Percentiles rank a stretch among this genome's conserved stretches.
Conservation (phyloP, 192 early-diverging fungal species). For the Backusella macrospora region DNA sequence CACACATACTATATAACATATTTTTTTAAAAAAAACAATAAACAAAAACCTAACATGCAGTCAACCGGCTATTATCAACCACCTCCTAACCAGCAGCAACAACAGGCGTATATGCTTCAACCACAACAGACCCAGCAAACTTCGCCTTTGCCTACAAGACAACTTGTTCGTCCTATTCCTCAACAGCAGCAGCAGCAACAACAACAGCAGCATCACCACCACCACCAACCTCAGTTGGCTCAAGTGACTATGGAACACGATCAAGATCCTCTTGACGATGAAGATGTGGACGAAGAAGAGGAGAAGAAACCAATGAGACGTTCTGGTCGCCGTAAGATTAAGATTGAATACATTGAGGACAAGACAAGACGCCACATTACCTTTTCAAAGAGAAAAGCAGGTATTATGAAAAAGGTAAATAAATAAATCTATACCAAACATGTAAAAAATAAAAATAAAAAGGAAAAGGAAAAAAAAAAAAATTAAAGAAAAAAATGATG, state of each 20-base stretch:
- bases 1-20: not conserved
- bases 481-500: not conserved
- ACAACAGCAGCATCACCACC: too few relatives aligned
- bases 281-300: constrained; percentile 66
- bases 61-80: constrained; percentile 17
- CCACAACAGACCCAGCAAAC: constrained; percentile 9
- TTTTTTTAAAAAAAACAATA: not conserved
- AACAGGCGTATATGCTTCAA: constrained; percentile 5
- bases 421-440: not conserved
- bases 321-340: constrained; percentile 89
- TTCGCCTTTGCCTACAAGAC: constrained; percentile 6
- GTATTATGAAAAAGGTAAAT: constrained; percentile 94
- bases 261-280: constrained; percentile 45
- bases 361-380: constrained; percentile 91
- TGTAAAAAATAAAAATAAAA: too few relatives aligned
- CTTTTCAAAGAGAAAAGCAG: constrained; percentile 92
- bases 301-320: constrained; percentile 61
- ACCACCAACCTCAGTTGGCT: not conserved
- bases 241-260: not conserved
- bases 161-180: not conserved
- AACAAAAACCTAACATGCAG: constrained; percentile 1
- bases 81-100: constrained; percentile 7
- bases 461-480: not conserved
- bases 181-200: constrained; percentile 2
- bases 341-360: constrained; percentile 94